Evolutionary conservation across 768 basidiomycete genomes (phyloP).

Genomic region (Mycena epipterygia): DNA sequence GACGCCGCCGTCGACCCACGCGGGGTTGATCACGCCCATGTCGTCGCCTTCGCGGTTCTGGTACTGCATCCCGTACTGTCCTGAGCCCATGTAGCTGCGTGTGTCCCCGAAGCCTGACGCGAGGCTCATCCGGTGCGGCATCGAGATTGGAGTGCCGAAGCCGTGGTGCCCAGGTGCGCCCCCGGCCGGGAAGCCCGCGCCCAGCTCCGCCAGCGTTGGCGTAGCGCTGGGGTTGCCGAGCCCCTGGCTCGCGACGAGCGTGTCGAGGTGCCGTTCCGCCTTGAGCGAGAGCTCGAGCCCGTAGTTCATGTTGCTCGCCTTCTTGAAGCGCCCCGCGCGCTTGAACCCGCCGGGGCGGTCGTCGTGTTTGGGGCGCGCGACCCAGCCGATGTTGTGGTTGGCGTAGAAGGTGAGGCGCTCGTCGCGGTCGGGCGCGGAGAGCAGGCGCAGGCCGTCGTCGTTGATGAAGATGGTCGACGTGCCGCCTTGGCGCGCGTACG

Average conservation of each 20-base stretch:
- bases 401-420: constrained; percentile 79
- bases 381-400: constrained; percentile 81
- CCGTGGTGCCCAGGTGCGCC: not conserved
- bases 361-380: constrained; percentile 81
- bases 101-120: constrained; percentile 41
- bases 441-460: constrained; percentile 80
- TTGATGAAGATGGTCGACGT: constrained; percentile 82
- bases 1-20: constrained; percentile 31
- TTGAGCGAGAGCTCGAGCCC: constrained; percentile 80
- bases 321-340: constrained; percentile 92
- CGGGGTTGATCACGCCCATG: constrained; percentile 47
- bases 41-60: constrained; percentile 77
- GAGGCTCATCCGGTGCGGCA: constrained; percentile 37
- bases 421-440: constrained; percentile 70
- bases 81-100: constrained; percentile 40
- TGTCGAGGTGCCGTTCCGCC: constrained; percentile 62
- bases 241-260: constrained; percentile 48
- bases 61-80: constrained; percentile 74
- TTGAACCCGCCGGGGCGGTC: constrained; percentile 66
- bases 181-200: constrained; percentile 3
- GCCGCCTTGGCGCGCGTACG: constrained; percentile 88
- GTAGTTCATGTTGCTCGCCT: constrained; percentile 94
- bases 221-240: constrained; percentile 13
- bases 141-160: not conserved
- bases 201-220: constrained; percentile 28